Evolutionary conservation across 768 basidiomycete genomes (phyloP).

Genomic region (Tremella fuciformis): DNA sequence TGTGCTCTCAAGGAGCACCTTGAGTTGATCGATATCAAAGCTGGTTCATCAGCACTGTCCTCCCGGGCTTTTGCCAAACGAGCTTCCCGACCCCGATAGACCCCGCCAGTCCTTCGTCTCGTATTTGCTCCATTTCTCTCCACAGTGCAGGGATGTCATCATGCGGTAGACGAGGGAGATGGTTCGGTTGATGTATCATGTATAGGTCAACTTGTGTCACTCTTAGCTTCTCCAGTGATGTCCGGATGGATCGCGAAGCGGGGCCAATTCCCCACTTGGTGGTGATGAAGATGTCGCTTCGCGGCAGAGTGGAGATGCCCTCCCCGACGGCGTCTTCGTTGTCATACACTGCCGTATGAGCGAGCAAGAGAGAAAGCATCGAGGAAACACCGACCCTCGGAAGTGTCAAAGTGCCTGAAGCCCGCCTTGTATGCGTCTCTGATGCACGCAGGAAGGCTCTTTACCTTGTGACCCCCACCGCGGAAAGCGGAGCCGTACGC

Average conservation of each 20-base stretch:
- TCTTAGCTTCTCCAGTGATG: conserved; percentile 26
- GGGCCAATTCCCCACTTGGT: conserved; percentile 30
- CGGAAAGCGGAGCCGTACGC: conserved; percentile 45
- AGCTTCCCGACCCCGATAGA: conserved; percentile 39
- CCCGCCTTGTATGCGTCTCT: conserved; percentile 39
- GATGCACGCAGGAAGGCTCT: conserved; percentile 14
- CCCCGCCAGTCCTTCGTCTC: conserved; percentile 24
- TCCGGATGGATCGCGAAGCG: conserved; percentile 13
- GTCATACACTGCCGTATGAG: conserved; percentile 22
- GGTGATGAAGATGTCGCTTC: conserved; percentile 38
- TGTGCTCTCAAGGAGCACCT: conserved; percentile 15
- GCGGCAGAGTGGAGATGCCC: conserved; percentile 27
- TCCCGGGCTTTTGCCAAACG: conserved; percentile 1
- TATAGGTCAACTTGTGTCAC: conserved; percentile 34
- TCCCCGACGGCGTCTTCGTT: conserved; percentile 40
- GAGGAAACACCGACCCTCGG: conserved; percentile 23
- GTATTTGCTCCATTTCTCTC: conserved; percentile 30
- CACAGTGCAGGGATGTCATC: conserved; percentile 33
- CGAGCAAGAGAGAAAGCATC: too few species aligned
- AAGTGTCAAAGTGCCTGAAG: conserved; percentile 47
- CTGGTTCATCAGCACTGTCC: conserved; percentile 7
- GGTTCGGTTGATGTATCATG: conserved; percentile 28
- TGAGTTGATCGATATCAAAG: conserved; percentile 25
- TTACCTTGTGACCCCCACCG: too few species aligned
- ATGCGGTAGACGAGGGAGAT: neutral